phyloP scores from a whole-genome alignment of 2,329 filamentous ascomycete species.

The Colletotrichum zoysiae region DNA sequence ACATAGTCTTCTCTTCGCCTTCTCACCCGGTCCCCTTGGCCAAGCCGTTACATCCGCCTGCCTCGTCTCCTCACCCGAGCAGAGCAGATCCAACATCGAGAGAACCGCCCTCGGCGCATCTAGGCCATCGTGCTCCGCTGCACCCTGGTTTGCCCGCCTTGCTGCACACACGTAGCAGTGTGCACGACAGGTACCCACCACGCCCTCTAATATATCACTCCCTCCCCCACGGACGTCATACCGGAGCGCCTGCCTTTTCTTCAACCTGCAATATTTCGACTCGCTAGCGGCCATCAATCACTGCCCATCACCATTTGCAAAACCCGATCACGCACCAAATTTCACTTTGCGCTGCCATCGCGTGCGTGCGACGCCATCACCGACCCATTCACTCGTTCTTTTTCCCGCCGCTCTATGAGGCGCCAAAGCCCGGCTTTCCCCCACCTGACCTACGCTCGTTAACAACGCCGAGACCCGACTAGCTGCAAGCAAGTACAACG shows the following conservation, averaged over 20 bases:
- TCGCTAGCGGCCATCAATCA: conserved; percentile 16
- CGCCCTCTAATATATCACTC: conserved; percentile 40
- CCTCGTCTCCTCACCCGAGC: conserved; percentile 2
- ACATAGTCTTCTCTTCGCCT: conserved; percentile 14
- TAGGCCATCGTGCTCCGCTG: conserved; percentile 35
- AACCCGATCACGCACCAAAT: conserved; percentile 7
- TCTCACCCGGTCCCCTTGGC: conserved; percentile 9
- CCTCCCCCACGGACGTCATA: conserved; percentile 42
- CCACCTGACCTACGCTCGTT: conserved; percentile 40
- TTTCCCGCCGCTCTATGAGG: conserved; percentile 34
- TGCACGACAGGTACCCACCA: conserved; percentile 36
- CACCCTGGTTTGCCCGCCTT: conserved; percentile 35
- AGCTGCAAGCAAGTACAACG: conserved; percentile 9
- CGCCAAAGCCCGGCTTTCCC: conserved; percentile 40
- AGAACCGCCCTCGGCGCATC: conserved; percentile 23
- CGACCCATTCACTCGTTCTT: conserved; percentile 39
- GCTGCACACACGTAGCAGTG: conserved; percentile 24
- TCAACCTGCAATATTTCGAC: conserved; percentile 31
- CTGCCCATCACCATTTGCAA: conserved; percentile 33
- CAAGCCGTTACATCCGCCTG: conserved; percentile 14
- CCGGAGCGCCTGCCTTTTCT: conserved; percentile 22
- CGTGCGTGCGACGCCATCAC: conserved; percentile 23
- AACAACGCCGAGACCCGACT: conserved; percentile 9
- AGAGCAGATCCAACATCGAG: conserved; percentile 17
- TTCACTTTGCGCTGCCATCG: conserved; percentile 9